phyloP scores from a whole-genome alignment of 805 yeast genomes.

The Nadsonia fulvescens region DNA sequence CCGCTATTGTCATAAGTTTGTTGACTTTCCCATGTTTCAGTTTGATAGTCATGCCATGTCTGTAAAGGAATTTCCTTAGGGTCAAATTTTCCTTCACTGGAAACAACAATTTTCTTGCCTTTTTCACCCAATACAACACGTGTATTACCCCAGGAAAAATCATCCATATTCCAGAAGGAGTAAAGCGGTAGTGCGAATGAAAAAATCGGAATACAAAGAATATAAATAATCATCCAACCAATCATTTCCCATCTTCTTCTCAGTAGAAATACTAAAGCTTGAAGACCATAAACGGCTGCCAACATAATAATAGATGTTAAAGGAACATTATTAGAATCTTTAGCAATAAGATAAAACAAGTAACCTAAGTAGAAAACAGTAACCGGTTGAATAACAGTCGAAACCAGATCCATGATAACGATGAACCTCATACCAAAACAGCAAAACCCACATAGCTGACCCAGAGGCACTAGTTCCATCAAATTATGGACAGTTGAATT shows the following conservation, averaged over 20 bases:
- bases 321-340: slow-evolving; percentile 32
- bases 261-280: slow-evolving; percentile 33
- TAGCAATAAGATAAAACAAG: slow-evolving; percentile 31
- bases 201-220: slow-evolving; percentile 41
- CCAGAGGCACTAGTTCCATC: slow-evolving; percentile 39
- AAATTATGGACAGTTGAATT: slow-evolving; percentile 48
- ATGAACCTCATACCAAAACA: slow-evolving; percentile 47
- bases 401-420: slow-evolving; percentile 36
- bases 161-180: slow-evolving; percentile 49
- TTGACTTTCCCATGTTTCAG: slow-evolving; percentile 24
- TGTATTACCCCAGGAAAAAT: slow-evolving; percentile 52
- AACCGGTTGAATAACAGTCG: slow-evolving; percentile 44
- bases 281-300: slow-evolving; percentile 39
- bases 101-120: slow-evolving; percentile 29
- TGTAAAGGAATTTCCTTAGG: slow-evolving; percentile 35
- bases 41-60: slow-evolving; percentile 41
- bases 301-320: slow-evolving; percentile 36
- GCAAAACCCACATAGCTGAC: slow-evolving; percentile 47
- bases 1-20: slow-evolving; percentile 4
- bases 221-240: slow-evolving; percentile 37
- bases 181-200: slow-evolving; percentile 38
- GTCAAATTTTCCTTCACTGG: slow-evolving; percentile 34
- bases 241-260: slow-evolving; percentile 28
- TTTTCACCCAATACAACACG: slow-evolving; percentile 36
- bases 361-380: slow-evolving; percentile 31